A percentile compares a stretch with the other conserved stretches of the same genome.
Evolutionary conservation across 1,284 basidiomycete genomes (phyloP).

Genomic region (Stereum hirsutum): DNA sequence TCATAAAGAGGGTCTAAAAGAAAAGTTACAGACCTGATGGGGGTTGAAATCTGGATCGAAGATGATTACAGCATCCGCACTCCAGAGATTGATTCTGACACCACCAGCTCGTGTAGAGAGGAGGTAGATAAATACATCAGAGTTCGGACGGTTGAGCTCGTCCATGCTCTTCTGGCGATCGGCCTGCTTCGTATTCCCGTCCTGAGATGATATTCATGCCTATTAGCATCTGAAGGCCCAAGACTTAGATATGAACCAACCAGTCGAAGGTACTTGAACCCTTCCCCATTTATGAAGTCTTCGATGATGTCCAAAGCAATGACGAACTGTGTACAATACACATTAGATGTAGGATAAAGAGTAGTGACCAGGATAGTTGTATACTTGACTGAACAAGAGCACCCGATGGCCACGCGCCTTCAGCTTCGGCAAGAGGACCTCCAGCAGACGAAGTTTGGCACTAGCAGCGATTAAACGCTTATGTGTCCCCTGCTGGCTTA

Average conservation of each 20-base stretch:
- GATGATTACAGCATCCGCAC: slow-evolving; percentile 87
- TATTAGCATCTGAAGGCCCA: no score
- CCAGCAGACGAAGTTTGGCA: slow-evolving; percentile 82
- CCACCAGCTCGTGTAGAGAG: slow-evolving; percentile 94
- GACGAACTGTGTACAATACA: slow-evolving; percentile 61
- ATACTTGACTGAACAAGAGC: slow-evolving; percentile 96
- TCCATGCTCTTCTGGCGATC: slow-evolving; percentile 93
- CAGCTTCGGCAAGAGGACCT: slow-evolving; percentile 77
- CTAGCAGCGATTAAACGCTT: slow-evolving; percentile 79
- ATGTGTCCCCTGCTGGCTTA: slow-evolving; percentile 58
- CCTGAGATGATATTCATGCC: no score
- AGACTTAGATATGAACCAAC: no score
- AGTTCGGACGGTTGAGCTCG: slow-evolving; percentile 81
- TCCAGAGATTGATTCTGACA: slow-evolving; percentile 89
- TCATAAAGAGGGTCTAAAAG: slow-evolving; percentile 2
- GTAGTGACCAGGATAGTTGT: slow-evolving; percentile 16
- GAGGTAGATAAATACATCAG: slow-evolving; percentile 86
- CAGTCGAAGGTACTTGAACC: slow-evolving; percentile 84
- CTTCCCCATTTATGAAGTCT: slow-evolving; percentile 88
- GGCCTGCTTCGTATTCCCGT: slow-evolving; percentile 83
- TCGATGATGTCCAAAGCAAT: slow-evolving; percentile 88
- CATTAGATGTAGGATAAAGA: neutral
- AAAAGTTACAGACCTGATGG: slow-evolving; percentile 67
- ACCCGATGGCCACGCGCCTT: slow-evolving; percentile 88
- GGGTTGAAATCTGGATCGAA: slow-evolving; percentile 94